These are phyloP conservation scores for Lepidopterella palustris DNA, from an alignment of 495 filamentous ascomycete genomes.

Conservation along the genomic window DNA sequence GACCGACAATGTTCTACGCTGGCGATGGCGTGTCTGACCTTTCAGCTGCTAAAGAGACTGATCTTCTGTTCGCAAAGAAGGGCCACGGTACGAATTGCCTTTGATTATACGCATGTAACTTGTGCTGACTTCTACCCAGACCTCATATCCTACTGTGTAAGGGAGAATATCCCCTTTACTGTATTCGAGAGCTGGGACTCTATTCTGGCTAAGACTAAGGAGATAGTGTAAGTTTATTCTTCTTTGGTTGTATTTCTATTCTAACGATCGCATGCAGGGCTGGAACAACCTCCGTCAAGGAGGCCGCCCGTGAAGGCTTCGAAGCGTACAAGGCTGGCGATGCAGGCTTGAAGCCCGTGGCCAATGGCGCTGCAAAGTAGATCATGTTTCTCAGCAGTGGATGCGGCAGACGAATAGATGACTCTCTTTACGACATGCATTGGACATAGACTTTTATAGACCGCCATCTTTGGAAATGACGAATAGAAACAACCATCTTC, in stretches of 20 bases:
- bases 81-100: conserved; percentile 59
- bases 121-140: conserved; percentile 44
- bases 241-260: background rate
- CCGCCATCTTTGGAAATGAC: too few relatives aligned
- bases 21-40: conserved; percentile 88
- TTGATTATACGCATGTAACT: background rate
- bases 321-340: conserved; percentile 31
- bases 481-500: too few relatives aligned
- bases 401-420: too few relatives aligned
- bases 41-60: conserved; percentile 79
- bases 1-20: conserved; percentile 79
- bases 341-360: background rate
- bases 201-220: conserved; percentile 66
- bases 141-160: conserved; percentile 73
- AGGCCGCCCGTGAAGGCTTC: conserved; percentile 35
- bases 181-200: conserved; percentile 70
- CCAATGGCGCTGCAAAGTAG: too few relatives aligned
- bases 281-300: conserved; percentile 36
- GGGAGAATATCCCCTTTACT: conserved; percentile 70
- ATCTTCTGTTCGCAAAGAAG: conserved; percentile 84
- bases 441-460: too few relatives aligned
- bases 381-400: too few relatives aligned
- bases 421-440: too few relatives aligned
- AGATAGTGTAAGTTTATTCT: conserved; percentile 48
- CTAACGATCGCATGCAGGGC: conserved; percentile 6